These are phyloP conservation scores for Tetragonia tetragonoides DNA, from an alignment of 148 eudicot genomes.

Conservation along the genomic window DNA sequence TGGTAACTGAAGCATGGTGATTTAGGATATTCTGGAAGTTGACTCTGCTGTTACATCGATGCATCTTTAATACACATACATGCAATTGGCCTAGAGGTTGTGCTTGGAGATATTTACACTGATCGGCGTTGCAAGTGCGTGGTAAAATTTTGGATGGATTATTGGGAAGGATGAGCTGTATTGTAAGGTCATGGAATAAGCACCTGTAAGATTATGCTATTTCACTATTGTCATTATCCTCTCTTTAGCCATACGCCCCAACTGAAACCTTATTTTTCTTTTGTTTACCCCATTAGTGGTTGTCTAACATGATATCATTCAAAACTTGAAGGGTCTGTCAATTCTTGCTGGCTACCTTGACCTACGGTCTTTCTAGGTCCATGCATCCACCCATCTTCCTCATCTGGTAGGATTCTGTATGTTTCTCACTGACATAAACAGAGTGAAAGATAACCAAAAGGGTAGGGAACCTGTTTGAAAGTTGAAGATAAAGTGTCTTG, in stretches of 20 bases:
- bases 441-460: neutral
- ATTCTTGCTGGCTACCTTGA: neutral
- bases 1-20: neutral
- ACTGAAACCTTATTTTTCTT: neutral
- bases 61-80: too few species aligned
- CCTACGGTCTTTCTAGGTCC: neutral
- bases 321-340: neutral
- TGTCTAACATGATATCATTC: neutral
- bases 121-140: neutral
- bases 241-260: too few species aligned
- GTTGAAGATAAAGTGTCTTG: neutral
- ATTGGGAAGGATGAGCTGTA: neutral
- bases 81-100: neutral
- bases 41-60: too few species aligned
- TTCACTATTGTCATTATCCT: too few species aligned
- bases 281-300: neutral
- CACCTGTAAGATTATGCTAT: too few species aligned
- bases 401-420: neutral
- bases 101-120: neutral
- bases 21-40: neutral
- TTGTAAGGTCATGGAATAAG: neutral
- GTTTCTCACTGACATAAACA: neutral
- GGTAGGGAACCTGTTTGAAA: neutral
- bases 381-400: neutral
- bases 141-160: neutral